phyloP scores from a whole-genome alignment of 2,329 filamentous ascomycete species.

The Cytospora mali region DNA sequence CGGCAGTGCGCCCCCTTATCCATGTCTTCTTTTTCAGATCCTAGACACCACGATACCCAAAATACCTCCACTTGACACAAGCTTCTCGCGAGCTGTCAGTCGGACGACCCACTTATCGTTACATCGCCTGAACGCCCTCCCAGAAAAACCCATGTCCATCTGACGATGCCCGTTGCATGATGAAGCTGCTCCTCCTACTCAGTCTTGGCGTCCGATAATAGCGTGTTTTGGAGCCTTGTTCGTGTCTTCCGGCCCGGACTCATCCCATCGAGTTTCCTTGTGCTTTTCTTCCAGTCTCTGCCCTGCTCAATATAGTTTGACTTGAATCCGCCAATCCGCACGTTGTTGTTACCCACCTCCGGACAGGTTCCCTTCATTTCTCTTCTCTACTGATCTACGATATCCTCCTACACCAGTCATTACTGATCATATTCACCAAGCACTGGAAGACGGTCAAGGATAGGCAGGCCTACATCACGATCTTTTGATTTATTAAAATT shows the following conservation, averaged over 20 bases:
- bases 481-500: not conserved
- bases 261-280: not conserved
- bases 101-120: constrained; percentile 23
- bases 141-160: not conserved
- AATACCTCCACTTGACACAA: constrained; percentile 19
- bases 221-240: constrained; percentile 12
- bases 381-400: constrained; percentile 11
- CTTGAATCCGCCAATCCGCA: constrained; percentile 17
- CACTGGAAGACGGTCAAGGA: constrained; percentile 1
- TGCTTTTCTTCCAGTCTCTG: constrained; percentile 3
- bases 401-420: constrained; percentile 9
- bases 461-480: constrained; percentile 22
- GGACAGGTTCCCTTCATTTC: constrained; percentile 21
- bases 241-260: constrained; percentile 2
- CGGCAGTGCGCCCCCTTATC: constrained; percentile 15
- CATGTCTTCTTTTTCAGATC: not conserved
- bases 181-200: constrained; percentile 5
- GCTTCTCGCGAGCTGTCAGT: constrained; percentile 19
- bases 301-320: not conserved
- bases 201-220: constrained; percentile 18
- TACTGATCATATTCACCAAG: not conserved
- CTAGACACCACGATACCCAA: constrained; percentile 1
- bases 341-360: constrained; percentile 5
- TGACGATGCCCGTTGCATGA: constrained; percentile 19
- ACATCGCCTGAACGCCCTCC: not conserved